Evolutionary conservation across 257 asterid genomes (phyloP).

Genomic region (Orobanche coerulescens): DNA sequence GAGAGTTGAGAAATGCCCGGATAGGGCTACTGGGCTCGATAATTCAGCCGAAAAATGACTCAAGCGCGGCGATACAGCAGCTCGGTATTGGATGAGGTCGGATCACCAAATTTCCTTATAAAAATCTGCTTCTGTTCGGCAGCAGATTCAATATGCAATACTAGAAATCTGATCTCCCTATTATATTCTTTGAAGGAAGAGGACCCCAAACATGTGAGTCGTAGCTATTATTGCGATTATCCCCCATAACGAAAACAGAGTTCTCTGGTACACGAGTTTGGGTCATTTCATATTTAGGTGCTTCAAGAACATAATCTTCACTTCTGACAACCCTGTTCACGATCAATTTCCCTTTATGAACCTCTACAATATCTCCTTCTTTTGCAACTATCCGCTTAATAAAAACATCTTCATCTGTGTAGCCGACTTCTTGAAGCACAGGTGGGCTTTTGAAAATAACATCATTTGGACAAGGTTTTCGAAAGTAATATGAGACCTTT

Average conservation of each 20-base stretch:
- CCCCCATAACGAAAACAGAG: slow-evolving; percentile 85
- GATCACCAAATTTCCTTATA: no score
- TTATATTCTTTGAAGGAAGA: slow-evolving; percentile 68
- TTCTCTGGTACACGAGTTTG: slow-evolving; percentile 62
- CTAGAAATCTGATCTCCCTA: slow-evolving; percentile 74
- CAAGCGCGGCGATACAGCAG: no score
- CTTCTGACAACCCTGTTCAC: slow-evolving; percentile 69
- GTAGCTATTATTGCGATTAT: slow-evolving; percentile 84
- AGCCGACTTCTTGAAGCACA: slow-evolving; percentile 86
- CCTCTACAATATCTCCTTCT: slow-evolving; percentile 91
- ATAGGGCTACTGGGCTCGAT: no score
- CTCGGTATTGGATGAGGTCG: no score
- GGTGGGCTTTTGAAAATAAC: slow-evolving; percentile 86
- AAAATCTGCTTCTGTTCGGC: no score
- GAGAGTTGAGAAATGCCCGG: no score
- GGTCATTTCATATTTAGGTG: slow-evolving; percentile 78
- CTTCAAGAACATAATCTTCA: slow-evolving; percentile 65
- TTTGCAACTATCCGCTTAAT: slow-evolving; percentile 83
- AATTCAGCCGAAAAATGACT: no score
- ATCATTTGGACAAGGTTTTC: slow-evolving; percentile 84
- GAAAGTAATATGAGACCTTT: slow-evolving; percentile 79
- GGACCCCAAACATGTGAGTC: slow-evolving; percentile 97
- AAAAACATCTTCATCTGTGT: slow-evolving; percentile 83
- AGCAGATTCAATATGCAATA: no score
- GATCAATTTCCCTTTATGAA: slow-evolving; percentile 72